These are phyloP conservation scores for Stephania cephalantha DNA, from an alignment of 164 flowering plant species.

Conservation along the genomic window DNA sequence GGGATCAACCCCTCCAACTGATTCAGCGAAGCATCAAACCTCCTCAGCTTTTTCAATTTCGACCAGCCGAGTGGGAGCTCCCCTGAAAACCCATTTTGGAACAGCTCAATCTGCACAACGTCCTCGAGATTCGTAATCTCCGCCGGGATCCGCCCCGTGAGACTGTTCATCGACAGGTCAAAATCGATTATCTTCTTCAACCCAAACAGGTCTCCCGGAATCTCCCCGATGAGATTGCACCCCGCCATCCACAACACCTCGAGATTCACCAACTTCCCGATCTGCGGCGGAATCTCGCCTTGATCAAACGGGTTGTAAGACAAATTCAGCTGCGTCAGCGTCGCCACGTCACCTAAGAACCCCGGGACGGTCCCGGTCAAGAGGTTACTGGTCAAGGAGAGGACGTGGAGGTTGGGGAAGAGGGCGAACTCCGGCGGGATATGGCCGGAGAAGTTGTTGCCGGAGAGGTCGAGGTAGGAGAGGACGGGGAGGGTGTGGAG, in stretches of 20 bases:
- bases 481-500: slow-evolving; percentile 45
- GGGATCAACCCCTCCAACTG: slow-evolving; percentile 60
- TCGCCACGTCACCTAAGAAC: slow-evolving; percentile 46
- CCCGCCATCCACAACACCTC: slow-evolving; percentile 61
- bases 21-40: slow-evolving; percentile 77
- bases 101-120: slow-evolving; percentile 72
- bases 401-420: slow-evolving; percentile 52
- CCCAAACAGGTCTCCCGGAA: slow-evolving; percentile 57
- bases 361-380: slow-evolving; percentile 56
- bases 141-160: slow-evolving; percentile 58
- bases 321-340: slow-evolving; percentile 60
- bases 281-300: slow-evolving; percentile 62
- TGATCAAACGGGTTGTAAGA: slow-evolving; percentile 74
- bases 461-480: slow-evolving; percentile 44
- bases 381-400: slow-evolving; percentile 64
- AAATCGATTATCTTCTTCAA: slow-evolving; percentile 50
- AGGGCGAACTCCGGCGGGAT: slow-evolving; percentile 56
- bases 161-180: slow-evolving; percentile 54
- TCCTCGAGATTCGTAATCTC: slow-evolving; percentile 48
- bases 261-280: slow-evolving; percentile 56
- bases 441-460: slow-evolving; percentile 76
- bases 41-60: slow-evolving; percentile 46
- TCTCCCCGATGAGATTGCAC: slow-evolving; percentile 56
- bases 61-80: slow-evolving; percentile 52
- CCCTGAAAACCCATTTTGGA: slow-evolving; percentile 69